Base-by-base conservation (phyloP, 2,329 filamentous ascomycete species). In the Cladophialophora immunda region DNA sequence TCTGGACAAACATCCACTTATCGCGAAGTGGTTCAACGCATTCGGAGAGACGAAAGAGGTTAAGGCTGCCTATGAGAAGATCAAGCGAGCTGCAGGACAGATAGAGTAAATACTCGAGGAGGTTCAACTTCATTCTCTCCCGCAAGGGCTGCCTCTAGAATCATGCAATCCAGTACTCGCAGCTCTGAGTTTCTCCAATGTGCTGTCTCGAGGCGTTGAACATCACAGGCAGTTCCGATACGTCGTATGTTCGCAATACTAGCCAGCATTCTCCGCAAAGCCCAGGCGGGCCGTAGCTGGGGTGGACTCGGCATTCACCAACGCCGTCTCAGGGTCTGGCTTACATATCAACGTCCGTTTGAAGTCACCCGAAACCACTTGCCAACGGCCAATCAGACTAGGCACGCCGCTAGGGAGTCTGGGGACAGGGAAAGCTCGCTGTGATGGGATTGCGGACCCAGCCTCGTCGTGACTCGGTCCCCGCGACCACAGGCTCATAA, bases 11-110 rank as follows among this genome's bases (percentile, higher is more conserved):
- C 81, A 82, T 63, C 78, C 79, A 1, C 71, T 70, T 17, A 73
- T 82, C n/a, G 68, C 71, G 53, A 78, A 77, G 69, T 82, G 80
- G 80, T 67, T 81, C 53, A 66, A 74, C 41, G 72, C 73, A 6
- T 76, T 82, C 68, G 73, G 69, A 8, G 73, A 71, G 19, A 73
- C 78, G 17, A 72, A 78, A 53, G 79, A 79, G 63, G 78, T 83
- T 4, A 77, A 78, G 71, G 75, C 76, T 56, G 81, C 79, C 1
- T 81, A 82, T 70, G 72, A 75, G 66, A 81, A 77, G 59, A 63
- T 77, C 34, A 67, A 59, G 59, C 66, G 62, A 38, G 60, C 65
- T 17, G 27, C 52, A 32, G 52, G n/a, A 4, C 36, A 45, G 25
- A 22, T 19, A 38, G 54, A 36, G 22, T 50, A 29, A 8, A 34